Base-by-base conservation (phyloP, 495 filamentous ascomycete genomes). In the Neurospora sp. region DNA sequence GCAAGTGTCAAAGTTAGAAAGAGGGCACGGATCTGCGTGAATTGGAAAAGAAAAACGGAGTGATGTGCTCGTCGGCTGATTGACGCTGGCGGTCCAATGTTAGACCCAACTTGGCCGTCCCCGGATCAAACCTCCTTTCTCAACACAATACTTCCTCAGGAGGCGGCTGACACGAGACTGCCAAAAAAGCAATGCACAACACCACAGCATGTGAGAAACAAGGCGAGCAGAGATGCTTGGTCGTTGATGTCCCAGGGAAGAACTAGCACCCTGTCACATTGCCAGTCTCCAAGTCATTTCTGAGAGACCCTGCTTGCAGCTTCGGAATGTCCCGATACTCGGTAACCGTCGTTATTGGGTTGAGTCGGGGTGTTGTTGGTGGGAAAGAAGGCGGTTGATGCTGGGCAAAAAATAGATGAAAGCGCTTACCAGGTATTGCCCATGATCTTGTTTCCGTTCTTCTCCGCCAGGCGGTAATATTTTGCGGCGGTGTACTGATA, bases 401-500 rank as follows among this genome's bases (percentile, higher is more conserved):
- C 9, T 40, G 38, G 37, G 70, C 65, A 70, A 69, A 38, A 72
- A 40, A 12, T 68, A 40, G 70, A 69, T 68, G 35, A 70, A n/a
- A 70, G 70, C 17, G 69, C 93, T 84, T 90, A 98, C 96, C 96
- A 99, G 70, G 93, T 93, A 83, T 98, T 99, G 40, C 96, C 96
- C 72, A 98, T 84, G 59, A 89, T 93, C 84, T 97, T 97, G 80
- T 88, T 91, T 45, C 96, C 96, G 76, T 90, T 91, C 77, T 92
- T 82, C 83, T 99, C 96, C 44, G 96, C 96, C 75, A 94, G 87
- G 75, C 95, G 93, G 81, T 97, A 94, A 83, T 97, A 98, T 85
- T 91, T 92, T 72, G 96, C 96, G 68, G 94, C 90, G 80, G 87
- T 89, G 82, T 88, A 94, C 93, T 96, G 83, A 79, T 75, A 45